A percentile compares a stretch with the other conserved stretches of the same genome.
Conservation (phyloP, 345 rosid species). For the Schrenkiella parvula region DNA sequence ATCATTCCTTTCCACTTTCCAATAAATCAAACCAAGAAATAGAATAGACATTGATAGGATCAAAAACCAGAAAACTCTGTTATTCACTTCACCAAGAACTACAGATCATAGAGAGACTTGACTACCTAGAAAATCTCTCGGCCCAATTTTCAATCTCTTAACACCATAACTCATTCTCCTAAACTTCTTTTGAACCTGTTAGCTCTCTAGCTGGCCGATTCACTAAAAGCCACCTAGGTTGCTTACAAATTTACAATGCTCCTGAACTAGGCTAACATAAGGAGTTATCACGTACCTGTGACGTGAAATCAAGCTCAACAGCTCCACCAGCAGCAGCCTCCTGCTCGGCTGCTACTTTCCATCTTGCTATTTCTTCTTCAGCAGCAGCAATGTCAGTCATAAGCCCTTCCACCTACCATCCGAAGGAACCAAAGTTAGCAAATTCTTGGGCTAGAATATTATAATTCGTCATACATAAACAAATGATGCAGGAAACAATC, state of each 20-base stretch:
- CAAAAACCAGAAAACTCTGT: neutral
- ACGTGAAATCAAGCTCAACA: slow-evolving; percentile 72
- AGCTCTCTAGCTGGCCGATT: neutral
- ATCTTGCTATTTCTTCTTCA: slow-evolving; percentile 96
- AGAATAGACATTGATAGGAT: neutral
- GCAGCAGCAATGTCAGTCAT: slow-evolving; percentile 96
- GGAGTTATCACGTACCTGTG: slow-evolving; percentile 50
- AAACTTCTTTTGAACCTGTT: neutral
- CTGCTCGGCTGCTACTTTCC: slow-evolving; percentile 99
- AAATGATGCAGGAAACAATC: neutral
- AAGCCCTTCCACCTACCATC: slow-evolving; percentile 83
- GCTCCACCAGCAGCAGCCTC: slow-evolving; percentile 99
- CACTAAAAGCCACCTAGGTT: neutral
- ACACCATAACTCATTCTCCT: neutral
- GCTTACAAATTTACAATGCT: slow-evolving; percentile 13
- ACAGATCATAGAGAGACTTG: neutral
- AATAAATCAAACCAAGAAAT: too few species aligned
- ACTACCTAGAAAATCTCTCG: neutral
- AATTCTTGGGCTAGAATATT: neutral
- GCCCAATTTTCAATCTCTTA: neutral
- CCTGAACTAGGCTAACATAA: neutral
- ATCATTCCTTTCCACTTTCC: too few species aligned
- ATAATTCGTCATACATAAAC: neutral
- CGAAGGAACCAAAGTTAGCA: neutral
- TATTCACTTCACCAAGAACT: neutral